Conservation (phyloP, 495 filamentous ascomycete genomes). For the Aspergillus cavernicola region DNA sequence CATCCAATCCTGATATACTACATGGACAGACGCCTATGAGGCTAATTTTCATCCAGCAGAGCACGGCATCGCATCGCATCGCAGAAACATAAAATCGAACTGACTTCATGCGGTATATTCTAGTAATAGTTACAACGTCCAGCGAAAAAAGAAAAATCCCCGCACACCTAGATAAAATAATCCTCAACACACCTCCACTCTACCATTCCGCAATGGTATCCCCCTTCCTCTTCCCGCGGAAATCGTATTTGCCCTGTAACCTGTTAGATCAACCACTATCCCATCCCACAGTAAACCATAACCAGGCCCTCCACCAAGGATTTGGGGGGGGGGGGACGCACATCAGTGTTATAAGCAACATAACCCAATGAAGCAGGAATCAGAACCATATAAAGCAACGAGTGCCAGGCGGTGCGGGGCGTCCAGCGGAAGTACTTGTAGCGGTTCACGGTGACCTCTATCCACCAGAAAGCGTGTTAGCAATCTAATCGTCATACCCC, state of each 20-base stretch:
- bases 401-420: constrained; percentile 70
- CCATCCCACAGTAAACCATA: too few species aligned
- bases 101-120: constrained; percentile 36
- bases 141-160: constrained; percentile 10
- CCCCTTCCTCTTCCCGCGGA: constrained; percentile 82
- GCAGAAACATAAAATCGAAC: background rate
- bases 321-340: constrained; percentile 49
- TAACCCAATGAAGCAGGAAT: constrained; percentile 68
- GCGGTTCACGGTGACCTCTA: constrained; percentile 81
- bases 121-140: constrained; percentile 36
- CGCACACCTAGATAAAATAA: constrained; percentile 1
- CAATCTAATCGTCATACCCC: background rate
- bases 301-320: too few species aligned
- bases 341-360: constrained; percentile 73
- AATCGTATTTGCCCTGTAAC: constrained; percentile 78
- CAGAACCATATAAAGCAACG: constrained; percentile 65
- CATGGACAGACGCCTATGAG: too few species aligned
- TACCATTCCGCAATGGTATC: constrained; percentile 75
- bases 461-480: constrained; percentile 16
- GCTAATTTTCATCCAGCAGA: too few species aligned
- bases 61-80: background rate
- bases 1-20: too few species aligned
- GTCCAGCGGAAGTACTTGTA: constrained; percentile 97
- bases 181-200: too few species aligned
- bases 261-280: too few species aligned